Percentiles rank a stretch among this genome's conserved stretches.
Evolutionary conservation across 2,329 filamentous ascomycete genomes (phyloP).

Genomic region (Monosporascus sp.): DNA sequence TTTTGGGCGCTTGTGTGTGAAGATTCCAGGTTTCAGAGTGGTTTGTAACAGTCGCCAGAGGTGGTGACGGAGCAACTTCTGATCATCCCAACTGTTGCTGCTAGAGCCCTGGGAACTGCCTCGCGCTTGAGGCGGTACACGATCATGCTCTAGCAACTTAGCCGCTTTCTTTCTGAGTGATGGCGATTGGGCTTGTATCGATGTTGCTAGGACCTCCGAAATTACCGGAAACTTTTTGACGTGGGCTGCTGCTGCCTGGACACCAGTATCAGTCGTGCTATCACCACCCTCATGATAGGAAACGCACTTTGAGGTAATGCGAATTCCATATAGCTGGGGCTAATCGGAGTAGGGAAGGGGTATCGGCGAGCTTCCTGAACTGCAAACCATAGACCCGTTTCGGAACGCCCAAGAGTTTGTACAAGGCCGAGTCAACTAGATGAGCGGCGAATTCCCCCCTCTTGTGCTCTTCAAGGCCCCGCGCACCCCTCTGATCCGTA

Average conservation of each 20-base stretch:
- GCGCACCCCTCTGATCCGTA: background rate
- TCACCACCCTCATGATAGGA: conserved; percentile 6
- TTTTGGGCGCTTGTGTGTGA: conserved; percentile 5
- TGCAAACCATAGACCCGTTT: conserved; percentile 10
- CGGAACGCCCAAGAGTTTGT: conserved; percentile 22
- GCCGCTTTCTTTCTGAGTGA: conserved; percentile 14
- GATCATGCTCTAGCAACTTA: conserved; percentile 4
- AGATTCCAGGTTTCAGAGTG: conserved; percentile 12
- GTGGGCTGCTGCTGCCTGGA: conserved; percentile 15
- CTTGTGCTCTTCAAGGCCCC: background rate
- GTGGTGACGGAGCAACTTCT: conserved; percentile 8
- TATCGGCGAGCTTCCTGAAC: conserved; percentile 5
- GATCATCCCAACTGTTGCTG: background rate
- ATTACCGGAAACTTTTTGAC: conserved; percentile 16
- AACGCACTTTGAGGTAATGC: conserved; percentile 24
- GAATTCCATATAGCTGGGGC: conserved; percentile 30
- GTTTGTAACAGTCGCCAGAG: conserved; percentile 20
- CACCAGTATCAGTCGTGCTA: conserved; percentile 7
- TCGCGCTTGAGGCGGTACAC: background rate
- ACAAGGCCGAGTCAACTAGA: conserved; percentile 21
- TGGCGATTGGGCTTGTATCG: conserved; percentile 14
- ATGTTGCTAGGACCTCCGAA: conserved; percentile 17
- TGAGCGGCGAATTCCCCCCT: conserved; percentile 4
- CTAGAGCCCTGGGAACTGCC: background rate
- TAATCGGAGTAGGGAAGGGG: conserved; percentile 22